Base-by-base conservation (phyloP, 768 basidiomycete genomes). In the Serendipita indica region DNA sequence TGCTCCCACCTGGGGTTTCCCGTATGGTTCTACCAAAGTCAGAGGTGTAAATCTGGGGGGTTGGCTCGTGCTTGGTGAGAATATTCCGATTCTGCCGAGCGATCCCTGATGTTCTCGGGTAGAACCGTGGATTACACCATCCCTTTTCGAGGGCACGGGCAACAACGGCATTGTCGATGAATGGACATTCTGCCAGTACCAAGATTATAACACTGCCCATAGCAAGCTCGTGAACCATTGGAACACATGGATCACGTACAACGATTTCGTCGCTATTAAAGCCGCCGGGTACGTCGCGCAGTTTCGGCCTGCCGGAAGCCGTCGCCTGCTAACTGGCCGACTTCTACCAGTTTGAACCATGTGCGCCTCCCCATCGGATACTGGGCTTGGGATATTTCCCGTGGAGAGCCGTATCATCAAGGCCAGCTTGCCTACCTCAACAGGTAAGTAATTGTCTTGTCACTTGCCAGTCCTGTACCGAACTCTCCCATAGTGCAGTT, bases 1-100 rank as follows among this genome's bases (percentile, higher is more conserved):
- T 30, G 46, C 71, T 12, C 68, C 81, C 60, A 69, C 67, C 30
- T 79, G 75, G 20, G 77, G 79, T 56, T 89, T 89, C 65, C 75
- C 85, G 3, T 89, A 89, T 63, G 87, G 86, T 22, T 75, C 76
- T 3, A 62, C 79, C 70, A 84, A 82, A 64, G 81, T 90, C 49
- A 80, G 88, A 12, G 89, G 89, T 59, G 89, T 90, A 63, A 90
- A 86, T 70, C 77, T 91, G 27, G 89, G 88, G 28, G 79, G 79
- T 2, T 80, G 79, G 79, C 75, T 80, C 35, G 71, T 80, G 5
- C 69, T 79, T 25, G 78, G 78, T 72, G 77, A 76, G 33, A 28
- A 72, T 63, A 12, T 20, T 61, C 59, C 57, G 16, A 33, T 41
- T 57, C 32, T 32, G 39, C 5, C 33, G 43, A 30, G 20, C 18